These are phyloP conservation scores for Aspergillus tubingensis DNA, from an alignment of 2,329 filamentous ascomycete genomes.

Conservation along the genomic window DNA sequence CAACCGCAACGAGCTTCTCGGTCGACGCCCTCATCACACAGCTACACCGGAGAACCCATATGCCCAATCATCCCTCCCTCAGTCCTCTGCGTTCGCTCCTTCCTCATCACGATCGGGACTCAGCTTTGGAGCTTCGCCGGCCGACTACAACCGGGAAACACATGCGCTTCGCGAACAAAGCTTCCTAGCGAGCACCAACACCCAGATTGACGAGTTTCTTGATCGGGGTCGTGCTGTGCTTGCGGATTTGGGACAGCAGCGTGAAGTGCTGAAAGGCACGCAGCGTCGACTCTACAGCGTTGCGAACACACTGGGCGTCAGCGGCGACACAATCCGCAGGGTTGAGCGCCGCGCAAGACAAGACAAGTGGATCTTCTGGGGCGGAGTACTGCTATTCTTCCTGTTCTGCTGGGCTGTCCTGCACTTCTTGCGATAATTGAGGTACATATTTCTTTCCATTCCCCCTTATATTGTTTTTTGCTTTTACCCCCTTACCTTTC, in stretches of 20 bases:
- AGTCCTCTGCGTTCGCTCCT: constrained; percentile 44
- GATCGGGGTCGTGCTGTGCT: constrained; percentile 88
- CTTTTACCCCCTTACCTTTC: not conserved
- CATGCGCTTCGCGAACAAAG: constrained; percentile 87
- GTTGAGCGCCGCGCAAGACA: constrained; percentile 87
- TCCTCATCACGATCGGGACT: constrained; percentile 40
- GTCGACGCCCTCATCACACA: constrained; percentile 74
- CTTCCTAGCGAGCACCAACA: constrained; percentile 80
- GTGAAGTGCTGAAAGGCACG: constrained; percentile 92
- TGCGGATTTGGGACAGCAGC: constrained; percentile 82
- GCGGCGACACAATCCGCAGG: constrained; percentile 95
- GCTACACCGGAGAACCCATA: constrained; percentile 94
- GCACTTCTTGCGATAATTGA: constrained; percentile 71
- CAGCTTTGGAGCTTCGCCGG: constrained; percentile 48
- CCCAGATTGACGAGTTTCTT: constrained; percentile 89
- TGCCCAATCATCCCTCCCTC: constrained; percentile 58
- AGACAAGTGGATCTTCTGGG: constrained; percentile 98
- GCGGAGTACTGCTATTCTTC: constrained; percentile 82
- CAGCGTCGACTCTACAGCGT: constrained; percentile 89
- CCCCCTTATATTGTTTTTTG: no score
- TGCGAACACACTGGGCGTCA: constrained; percentile 89
- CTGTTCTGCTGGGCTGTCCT: constrained; percentile 88
- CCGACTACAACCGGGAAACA: constrained; percentile 69
- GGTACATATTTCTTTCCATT: not conserved
- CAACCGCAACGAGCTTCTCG: constrained; percentile 80